Percentiles rank a stretch among this genome's conserved stretches.
Conservation (phyloP, 257 asterid genomes). For the Cinchona pubescens region DNA sequence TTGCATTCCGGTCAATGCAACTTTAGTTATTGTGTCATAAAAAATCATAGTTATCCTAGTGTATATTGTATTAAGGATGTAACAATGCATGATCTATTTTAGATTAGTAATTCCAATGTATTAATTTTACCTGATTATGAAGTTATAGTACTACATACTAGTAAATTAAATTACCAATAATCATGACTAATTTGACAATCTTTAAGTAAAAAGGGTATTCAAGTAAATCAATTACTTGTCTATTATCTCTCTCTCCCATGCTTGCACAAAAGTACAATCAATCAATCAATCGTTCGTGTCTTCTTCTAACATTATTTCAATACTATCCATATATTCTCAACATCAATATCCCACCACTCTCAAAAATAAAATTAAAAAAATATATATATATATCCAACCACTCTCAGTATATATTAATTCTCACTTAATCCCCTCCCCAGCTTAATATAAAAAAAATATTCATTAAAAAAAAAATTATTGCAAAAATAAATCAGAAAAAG, state of each 20-base stretch:
- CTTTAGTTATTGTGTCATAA: too few relatives aligned
- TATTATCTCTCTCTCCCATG: slow-evolving; percentile 12
- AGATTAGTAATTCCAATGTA: neutral
- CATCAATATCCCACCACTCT: slow-evolving; percentile 7
- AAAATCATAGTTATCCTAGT: too few relatives aligned
- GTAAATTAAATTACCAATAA: too few relatives aligned
- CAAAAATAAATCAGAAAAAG: neutral
- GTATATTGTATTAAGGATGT: too few relatives aligned
- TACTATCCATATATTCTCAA: slow-evolving; percentile 10
- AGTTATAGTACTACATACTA: too few relatives aligned
- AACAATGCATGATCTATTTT: neutral
- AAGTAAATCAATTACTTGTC: slow-evolving; percentile 20
- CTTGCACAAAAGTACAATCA: slow-evolving; percentile 34
- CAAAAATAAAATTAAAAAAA: neutral
- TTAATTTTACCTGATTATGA: too few relatives aligned
- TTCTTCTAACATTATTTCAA: slow-evolving; percentile 17
- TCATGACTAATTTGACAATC: neutral
- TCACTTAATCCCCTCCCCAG: too few relatives aligned
- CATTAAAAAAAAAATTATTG: neutral
- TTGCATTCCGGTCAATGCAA: neutral
- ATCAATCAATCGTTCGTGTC: too few relatives aligned
- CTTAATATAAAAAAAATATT: too few relatives aligned
- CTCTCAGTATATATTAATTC: too few relatives aligned
- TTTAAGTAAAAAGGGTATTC: slow-evolving; percentile 25
- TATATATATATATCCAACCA: too few relatives aligned